Conservation (phyloP, 805 yeast species). For the Candida silvicultrix region DNA sequence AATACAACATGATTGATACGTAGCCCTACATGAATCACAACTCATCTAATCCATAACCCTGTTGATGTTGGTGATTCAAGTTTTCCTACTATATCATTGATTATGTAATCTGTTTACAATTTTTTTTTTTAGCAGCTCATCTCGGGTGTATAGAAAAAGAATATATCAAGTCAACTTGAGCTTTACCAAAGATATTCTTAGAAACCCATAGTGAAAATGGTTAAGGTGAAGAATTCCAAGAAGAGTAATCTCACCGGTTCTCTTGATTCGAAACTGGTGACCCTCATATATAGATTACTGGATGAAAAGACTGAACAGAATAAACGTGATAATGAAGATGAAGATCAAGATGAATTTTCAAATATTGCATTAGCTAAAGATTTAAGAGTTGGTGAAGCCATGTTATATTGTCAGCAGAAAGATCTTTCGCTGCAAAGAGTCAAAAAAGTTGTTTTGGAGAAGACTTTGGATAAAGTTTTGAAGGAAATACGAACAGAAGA, state of each 20-base stretch:
- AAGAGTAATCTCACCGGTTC: slow-evolving; percentile 22
- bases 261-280: slow-evolving; percentile 52
- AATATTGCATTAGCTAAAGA: slow-evolving; percentile 59
- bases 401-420: slow-evolving; percentile 53
- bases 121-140: not conserved
- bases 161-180: not conserved
- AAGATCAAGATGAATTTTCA: slow-evolving; percentile 23
- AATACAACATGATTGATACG: no score
- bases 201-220: slow-evolving; percentile 20
- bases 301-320: slow-evolving; percentile 52
- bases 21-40: no score
- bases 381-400: slow-evolving; percentile 41
- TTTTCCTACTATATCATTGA: not conserved
- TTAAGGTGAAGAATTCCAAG: slow-evolving; percentile 21
- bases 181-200: not conserved
- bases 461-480: slow-evolving; percentile 56
- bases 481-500: slow-evolving; percentile 54
- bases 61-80: no score
- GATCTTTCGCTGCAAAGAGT: slow-evolving; percentile 65
- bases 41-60: no score
- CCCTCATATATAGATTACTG: slow-evolving; percentile 46
- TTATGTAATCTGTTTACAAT: not conserved
- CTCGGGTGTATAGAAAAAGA: not conserved
- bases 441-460: slow-evolving; percentile 57
- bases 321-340: slow-evolving; percentile 24